phyloP scores from a whole-genome alignment of 805 yeast species.

The Scheffersomyces coipomensis region DNA sequence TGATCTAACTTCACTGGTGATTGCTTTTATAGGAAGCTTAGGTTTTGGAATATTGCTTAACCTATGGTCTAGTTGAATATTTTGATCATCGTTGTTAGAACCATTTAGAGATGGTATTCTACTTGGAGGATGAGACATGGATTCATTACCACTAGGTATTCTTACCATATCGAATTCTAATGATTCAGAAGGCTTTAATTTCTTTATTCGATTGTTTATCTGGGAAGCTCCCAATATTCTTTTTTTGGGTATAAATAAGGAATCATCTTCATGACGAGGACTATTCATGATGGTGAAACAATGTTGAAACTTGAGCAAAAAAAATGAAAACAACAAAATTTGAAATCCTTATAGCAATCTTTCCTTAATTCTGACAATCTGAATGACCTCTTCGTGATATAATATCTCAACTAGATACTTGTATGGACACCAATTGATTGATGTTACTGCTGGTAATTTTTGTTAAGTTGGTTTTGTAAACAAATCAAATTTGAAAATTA shows the following conservation, averaged over 20 bases:
- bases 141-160: not conserved
- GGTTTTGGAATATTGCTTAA: not conserved
- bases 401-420: no score
- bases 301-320: not conserved
- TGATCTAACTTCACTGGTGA: not conserved
- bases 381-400: no score
- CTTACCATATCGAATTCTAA: not conserved
- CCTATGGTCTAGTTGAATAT: not conserved
- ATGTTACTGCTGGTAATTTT: no score
- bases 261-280: not conserved
- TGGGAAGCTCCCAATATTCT: not conserved
- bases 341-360: no score
- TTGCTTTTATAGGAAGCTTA: not conserved
- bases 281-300: slow-evolving; percentile 1
- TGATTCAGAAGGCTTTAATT: not conserved
- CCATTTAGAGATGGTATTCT: not conserved
- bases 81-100: not conserved
- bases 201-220: not conserved
- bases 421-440: no score
- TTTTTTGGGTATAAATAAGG: slow-evolving; percentile 1
- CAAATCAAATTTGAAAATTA: no score
- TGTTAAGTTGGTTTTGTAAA: no score
- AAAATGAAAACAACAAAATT: no score
- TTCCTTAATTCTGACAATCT: no score
- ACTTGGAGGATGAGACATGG: not conserved